Evolutionary conservation across 768 basidiomycete species (phyloP), one percentile per base, ranked within the genome.

Genomic region (Boletus sp.): DNA sequence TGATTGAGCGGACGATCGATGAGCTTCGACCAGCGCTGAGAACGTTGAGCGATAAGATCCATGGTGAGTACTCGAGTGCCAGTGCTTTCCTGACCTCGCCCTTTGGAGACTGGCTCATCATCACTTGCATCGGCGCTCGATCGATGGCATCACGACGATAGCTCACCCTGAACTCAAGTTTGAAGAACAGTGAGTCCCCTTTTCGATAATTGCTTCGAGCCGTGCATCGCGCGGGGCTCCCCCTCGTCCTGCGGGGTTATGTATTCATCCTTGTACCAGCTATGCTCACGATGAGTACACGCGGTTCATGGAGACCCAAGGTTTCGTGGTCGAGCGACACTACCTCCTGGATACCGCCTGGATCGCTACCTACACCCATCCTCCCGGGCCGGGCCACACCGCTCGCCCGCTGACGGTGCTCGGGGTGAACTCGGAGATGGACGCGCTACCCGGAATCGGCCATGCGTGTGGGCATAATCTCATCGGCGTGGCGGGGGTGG

Each of bases 381-480:
- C 5, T 15, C 9, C 12, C 61, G 86, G 88, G 11, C 69, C 75
- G 32, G 89, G 87, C 10, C 89, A 89, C 5, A 15, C 7, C 79
- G 83, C 50, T 17, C 46, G 37, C 37, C 37, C 37, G 9, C 8
- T 8, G 12, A n/a, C 7, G n/a, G 84, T 81, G 0, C 81, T 92
- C 33, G 90, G 90, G 0, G 75, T 93, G 56, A 92, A 93, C 42
- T 62, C 90, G 15, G 91, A 92, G 80, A 85, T 86, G 84, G 84
- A 86, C 54, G 86, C 86, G 1, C 73, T 87, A 11, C 72, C 71
- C 17, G 74, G 81, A 0, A 76, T 86, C 39, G 84, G 88, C 0
- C 88, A 89, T 60, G 88, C 86, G 1, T 92, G 90, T 64, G 90
- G 90, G 3, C 90, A 93, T 66, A 92, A 92, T 63, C 75, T 93